Evolutionary conservation across 345 rosid species (phyloP), one percentile per base, ranked within the genome.

Genomic region (Eucalyptus paniculata): DNA sequence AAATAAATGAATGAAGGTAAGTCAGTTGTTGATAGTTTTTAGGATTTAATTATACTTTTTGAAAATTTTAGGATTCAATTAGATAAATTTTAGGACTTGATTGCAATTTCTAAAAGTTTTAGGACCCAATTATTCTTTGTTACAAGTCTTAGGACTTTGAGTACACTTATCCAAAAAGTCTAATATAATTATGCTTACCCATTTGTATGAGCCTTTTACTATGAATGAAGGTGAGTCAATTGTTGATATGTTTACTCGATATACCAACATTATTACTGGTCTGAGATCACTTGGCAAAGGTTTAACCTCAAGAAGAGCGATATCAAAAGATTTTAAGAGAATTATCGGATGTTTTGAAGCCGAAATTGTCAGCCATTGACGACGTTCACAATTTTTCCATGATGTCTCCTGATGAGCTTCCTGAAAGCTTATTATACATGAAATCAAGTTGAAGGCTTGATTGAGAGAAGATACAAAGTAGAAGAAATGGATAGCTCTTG

Each of bases 111-210:
- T 23, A 1, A 56, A 56, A 56, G 3, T 56, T 56, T 56, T 23
- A 56, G 1, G 3, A 56, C 6, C 12, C 0, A 56, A 56, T 23
- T 56, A 1, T 23, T 0, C 6, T 56, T 23, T 56, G 1, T 23
- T 56, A 56, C 1, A 56, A 56, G 12, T 56, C 0, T 56, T 56
- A 56, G 1, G 62, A 56, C 62, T 56, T 56, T 9, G 13, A 23
- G 3, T 23, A 0, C 28, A 0, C 12, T 9, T 56, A 56, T 56
- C 10, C 30, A 0, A 10, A 56, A 24, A 4, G 62, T 56, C 13
- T 24, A 24, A 56, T 56, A 10, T 56, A 56, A 24, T 0, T 24
- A 56, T 56, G 30, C 62, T 23, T 56, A 56, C 62, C 62, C 62
- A 56, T 56, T 10, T 56, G 1, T 56, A 56, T 24, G 62, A 56